Conservation (phyloP, 306 rosid species). For the Cucumis hystrix region DNA sequence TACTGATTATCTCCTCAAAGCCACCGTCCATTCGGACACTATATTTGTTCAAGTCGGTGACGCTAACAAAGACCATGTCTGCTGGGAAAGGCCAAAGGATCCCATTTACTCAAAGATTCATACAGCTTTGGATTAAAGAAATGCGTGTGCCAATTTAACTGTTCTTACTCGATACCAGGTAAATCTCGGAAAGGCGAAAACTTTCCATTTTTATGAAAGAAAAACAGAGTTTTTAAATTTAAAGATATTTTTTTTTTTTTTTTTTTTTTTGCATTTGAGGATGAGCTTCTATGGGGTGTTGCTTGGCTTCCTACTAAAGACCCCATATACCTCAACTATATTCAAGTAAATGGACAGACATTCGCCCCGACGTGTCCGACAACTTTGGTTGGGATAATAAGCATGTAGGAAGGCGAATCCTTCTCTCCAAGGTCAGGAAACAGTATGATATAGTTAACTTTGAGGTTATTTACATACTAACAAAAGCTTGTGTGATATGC, state of each 20-base stretch:
- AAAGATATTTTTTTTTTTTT: no score
- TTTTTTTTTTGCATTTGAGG: constrained; percentile 23
- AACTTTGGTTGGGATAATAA: constrained; percentile 98
- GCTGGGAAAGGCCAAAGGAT: constrained; percentile 96
- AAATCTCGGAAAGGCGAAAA: background rate
- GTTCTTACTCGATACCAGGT: constrained; percentile 85
- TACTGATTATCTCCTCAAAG: constrained; percentile 72
- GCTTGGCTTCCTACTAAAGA: constrained; percentile 89
- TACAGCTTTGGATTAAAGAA: constrained; percentile 62
- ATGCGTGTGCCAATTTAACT: constrained; percentile 69
- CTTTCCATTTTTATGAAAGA: background rate
- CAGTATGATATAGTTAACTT: background rate
- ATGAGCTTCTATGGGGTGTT: constrained; percentile 93
- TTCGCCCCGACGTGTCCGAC: constrained; percentile 64
- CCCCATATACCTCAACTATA: constrained; percentile 57
- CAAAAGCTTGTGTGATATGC: background rate
- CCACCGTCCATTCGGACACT: constrained; percentile 35
- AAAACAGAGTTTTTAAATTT: background rate
- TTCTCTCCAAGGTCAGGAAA: constrained; percentile 68
- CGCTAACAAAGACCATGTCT: constrained; percentile 75
- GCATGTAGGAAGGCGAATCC: constrained; percentile 93
- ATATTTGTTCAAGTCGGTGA: constrained; percentile 95
- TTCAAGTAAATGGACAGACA: constrained; percentile 61
- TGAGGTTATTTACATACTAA: accelerated
- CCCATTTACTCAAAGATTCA: constrained; percentile 52